Conservation (phyloP, 208 protist genomes). For the Wallacemonas rigidus region DNA sequence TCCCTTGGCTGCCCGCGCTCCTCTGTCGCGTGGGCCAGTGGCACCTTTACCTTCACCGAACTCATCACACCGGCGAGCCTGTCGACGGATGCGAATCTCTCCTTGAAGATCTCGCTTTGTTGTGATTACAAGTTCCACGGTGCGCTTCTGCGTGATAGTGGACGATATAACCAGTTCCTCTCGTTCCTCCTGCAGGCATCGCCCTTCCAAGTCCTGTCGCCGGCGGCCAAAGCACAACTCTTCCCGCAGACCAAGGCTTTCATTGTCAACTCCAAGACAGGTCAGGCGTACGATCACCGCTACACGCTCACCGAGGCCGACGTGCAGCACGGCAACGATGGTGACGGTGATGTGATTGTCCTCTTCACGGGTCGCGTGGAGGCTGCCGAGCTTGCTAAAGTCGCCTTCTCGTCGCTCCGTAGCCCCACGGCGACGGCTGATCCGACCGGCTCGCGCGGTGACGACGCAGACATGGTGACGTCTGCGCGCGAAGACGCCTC, state of each 20-base stretch:
- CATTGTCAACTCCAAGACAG: slow-evolving; percentile 39
- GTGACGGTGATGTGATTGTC: slow-evolving; percentile 84
- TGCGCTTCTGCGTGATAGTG: slow-evolving; percentile 48
- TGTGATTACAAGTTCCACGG: slow-evolving; percentile 82
- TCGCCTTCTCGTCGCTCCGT: slow-evolving; percentile 18
- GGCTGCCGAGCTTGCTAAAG: slow-evolving; percentile 24
- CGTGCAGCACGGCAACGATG: slow-evolving; percentile 46
- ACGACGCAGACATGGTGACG: slow-evolving; percentile 4
- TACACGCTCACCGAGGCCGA: slow-evolving; percentile 46
- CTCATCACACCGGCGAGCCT: slow-evolving; percentile 75
- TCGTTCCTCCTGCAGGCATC: slow-evolving; percentile 72
- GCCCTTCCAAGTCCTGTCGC: slow-evolving; percentile 71
- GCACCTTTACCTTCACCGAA: slow-evolving; percentile 55
- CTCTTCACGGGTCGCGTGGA: slow-evolving; percentile 66
- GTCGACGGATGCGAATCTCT: slow-evolving; percentile 42
- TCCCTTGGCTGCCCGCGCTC: slow-evolving; percentile 68
- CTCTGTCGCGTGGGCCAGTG: slow-evolving; percentile 83
- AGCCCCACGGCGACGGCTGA: slow-evolving; percentile 7
- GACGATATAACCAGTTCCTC: slow-evolving; percentile 74
- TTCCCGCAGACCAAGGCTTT: slow-evolving; percentile 57
- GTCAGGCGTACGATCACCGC: slow-evolving; percentile 34
- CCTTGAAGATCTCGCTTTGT: slow-evolving; percentile 78
- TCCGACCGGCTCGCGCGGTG: background rate
- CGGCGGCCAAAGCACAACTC: slow-evolving; percentile 58
- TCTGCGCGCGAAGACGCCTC: slow-evolving; percentile 13